phyloP scores from a whole-genome alignment of 2,329 filamentous ascomycete genomes.

The Leptographium galeiforme region DNA sequence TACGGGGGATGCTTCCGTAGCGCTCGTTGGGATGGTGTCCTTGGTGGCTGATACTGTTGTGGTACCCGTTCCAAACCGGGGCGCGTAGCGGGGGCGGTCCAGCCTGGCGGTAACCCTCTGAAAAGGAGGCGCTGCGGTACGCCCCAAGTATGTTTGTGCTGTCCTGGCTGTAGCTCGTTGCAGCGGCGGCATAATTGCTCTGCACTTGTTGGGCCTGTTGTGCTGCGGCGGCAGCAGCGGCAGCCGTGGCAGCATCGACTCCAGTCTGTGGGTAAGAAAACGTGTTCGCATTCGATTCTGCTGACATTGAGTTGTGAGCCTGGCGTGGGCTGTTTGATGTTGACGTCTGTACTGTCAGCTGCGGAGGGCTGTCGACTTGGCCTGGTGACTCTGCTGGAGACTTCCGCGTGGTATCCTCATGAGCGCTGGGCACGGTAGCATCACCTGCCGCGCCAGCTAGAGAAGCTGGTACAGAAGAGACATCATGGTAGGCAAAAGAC shows the following conservation, averaged over 20 bases:
- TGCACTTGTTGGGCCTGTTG: constrained; percentile 26
- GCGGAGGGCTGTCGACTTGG: constrained; percentile 27
- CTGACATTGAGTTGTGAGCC: constrained; percentile 15
- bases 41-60: constrained; percentile 14
- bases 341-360: constrained; percentile 18
- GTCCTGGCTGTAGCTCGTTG: constrained; percentile 23
- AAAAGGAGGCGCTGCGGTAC: constrained; percentile 39
- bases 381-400: constrained; percentile 27
- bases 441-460: constrained; percentile 3
- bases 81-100: constrained; percentile 20
- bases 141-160: constrained; percentile 39
- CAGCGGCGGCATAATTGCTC: constrained; percentile 14
- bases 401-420: constrained; percentile 28
- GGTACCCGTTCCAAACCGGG: constrained; percentile 30
- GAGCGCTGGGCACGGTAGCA: constrained; percentile 17
- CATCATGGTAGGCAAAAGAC: constrained; percentile 29
- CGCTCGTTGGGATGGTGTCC: constrained; percentile 9
- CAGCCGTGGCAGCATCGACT: constrained; percentile 31
- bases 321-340: constrained; percentile 18
- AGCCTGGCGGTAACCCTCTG: constrained; percentile 28
- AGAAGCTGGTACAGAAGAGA: constrained; percentile 14
- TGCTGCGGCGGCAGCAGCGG: constrained; percentile 27
- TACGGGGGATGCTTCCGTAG: constrained; percentile 16
- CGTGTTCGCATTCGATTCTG: constrained; percentile 36
- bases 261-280: constrained; percentile 42